phyloP scores from a whole-genome alignment of 306 rosid genomes.

The Alnus rubra region DNA sequence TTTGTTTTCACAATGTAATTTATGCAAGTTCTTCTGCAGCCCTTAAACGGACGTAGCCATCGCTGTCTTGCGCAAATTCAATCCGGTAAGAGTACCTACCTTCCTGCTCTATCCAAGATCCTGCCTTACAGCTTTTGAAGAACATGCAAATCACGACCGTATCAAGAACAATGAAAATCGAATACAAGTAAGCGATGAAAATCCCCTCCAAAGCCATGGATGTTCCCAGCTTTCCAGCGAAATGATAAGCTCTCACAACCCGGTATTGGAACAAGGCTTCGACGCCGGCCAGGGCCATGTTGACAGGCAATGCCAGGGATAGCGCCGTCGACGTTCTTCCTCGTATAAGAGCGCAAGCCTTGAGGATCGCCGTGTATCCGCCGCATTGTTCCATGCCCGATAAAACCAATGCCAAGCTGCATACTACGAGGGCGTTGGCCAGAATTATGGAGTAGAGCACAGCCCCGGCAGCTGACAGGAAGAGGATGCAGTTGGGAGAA shows the following conservation, averaged over 20 bases:
- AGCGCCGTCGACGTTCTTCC: constrained; percentile 75
- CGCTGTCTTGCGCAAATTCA: constrained; percentile 34
- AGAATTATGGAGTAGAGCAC: constrained; percentile 80
- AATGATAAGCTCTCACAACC: constrained; percentile 47
- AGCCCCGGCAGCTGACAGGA: constrained; percentile 70
- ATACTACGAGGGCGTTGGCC: constrained; percentile 71
- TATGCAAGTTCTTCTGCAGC: constrained; percentile 47
- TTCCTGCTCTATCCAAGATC: constrained; percentile 29
- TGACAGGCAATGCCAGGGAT: constrained; percentile 70
- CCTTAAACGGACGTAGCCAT: constrained; percentile 28
- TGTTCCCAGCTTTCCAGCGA: constrained; percentile 34
- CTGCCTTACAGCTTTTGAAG: constrained; percentile 54
- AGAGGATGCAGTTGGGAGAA: constrained; percentile 41
- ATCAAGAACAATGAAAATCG: constrained; percentile 71
- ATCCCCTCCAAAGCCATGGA: constrained; percentile 60
- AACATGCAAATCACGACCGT: constrained; percentile 66
- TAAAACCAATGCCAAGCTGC: constrained; percentile 65
- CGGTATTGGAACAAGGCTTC: constrained; percentile 89
- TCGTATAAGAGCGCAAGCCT: constrained; percentile 64
- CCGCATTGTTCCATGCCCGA: constrained; percentile 71
- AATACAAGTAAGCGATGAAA: constrained; percentile 75
- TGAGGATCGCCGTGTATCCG: constrained; percentile 66
- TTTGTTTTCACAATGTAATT: constrained; percentile 19
- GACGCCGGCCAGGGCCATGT: constrained; percentile 62
- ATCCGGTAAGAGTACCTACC: constrained; percentile 21